Percentiles rank a stretch among this genome's conserved stretches.
Evolutionary conservation across 805 yeast species (phyloP).

Genomic region (Candida broadrunensis): DNA sequence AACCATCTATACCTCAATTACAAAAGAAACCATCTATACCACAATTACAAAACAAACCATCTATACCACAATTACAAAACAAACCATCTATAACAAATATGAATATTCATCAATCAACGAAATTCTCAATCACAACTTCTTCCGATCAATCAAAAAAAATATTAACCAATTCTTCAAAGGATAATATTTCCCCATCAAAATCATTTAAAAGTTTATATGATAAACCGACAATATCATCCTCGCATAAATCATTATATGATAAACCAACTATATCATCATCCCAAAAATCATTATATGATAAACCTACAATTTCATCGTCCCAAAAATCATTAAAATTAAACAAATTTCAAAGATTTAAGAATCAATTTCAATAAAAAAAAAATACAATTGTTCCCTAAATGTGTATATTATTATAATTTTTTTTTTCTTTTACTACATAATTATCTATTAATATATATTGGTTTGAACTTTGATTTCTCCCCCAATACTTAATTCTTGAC

Average conservation of each 20-base stretch:
- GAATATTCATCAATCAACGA: not conserved
- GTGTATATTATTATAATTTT: too few relatives aligned
- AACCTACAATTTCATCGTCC: conserved; percentile 41
- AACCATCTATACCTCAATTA: conserved; percentile 14
- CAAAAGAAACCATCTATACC: conserved; percentile 10
- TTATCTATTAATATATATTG: conserved; percentile 31
- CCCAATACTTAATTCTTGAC: conserved; percentile 56
- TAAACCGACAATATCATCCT: conserved; percentile 17
- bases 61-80: conserved; percentile 8
- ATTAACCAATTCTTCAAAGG: not conserved
- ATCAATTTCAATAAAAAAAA: conserved; percentile 25
- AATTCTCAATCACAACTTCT: not conserved
- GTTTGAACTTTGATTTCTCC: conserved; percentile 64
- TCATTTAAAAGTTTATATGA: not conserved
- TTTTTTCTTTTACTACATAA: too few relatives aligned
- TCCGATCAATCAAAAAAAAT: not conserved
- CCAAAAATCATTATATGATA: conserved; percentile 32
- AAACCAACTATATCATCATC: conserved; percentile 42
- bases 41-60: conserved; percentile 10
- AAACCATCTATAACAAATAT: conserved; percentile 9
- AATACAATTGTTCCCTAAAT: too few relatives aligned
- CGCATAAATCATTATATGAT: conserved; percentile 28
- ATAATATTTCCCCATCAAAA: not conserved
- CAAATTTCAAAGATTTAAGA: conserved; percentile 32
- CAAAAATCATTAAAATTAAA: conserved; percentile 36